Conservation (phyloP, 2,329 filamentous ascomycete genomes). For the Fusarium sp. region DNA sequence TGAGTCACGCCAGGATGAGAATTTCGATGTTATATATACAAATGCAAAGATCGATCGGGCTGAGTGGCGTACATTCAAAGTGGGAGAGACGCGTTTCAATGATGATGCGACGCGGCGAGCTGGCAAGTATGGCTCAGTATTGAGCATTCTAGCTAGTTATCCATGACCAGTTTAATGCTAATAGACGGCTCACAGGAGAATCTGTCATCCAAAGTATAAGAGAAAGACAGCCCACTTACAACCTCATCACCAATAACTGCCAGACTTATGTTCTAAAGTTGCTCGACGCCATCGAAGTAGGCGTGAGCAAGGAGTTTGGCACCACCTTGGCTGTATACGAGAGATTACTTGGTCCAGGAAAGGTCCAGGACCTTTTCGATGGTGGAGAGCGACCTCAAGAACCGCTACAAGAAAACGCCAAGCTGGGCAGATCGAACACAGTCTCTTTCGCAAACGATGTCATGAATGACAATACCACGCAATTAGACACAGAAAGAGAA, state of each 20-base stretch:
- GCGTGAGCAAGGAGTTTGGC: conserved; percentile 60
- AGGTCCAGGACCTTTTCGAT: conserved; percentile 61
- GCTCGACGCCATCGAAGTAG: conserved; percentile 63
- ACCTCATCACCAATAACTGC: conserved; percentile 68
- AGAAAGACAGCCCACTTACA: conserved; percentile 59
- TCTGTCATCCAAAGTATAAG: conserved; percentile 63
- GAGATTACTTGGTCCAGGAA: conserved; percentile 57
- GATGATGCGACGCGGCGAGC: conserved; percentile 61
- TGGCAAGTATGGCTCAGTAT: conserved; percentile 46
- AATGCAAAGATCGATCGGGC: conserved; percentile 57
- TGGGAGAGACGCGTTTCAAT: conserved; percentile 63
- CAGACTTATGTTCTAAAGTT: conserved; percentile 64
- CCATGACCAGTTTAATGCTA: background rate
- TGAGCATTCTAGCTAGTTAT: rapidly evolving
- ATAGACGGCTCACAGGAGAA: conserved; percentile 51
- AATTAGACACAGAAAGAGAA: conserved; percentile 56
- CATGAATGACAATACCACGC: conserved; percentile 63
- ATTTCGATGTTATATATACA: conserved; percentile 65
- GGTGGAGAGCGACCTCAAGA: conserved; percentile 41
- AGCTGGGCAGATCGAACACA: conserved; percentile 48
- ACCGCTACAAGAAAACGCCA: conserved; percentile 3
- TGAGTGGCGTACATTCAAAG: conserved; percentile 61
- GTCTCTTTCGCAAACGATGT: conserved; percentile 61
- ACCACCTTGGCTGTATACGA: conserved; percentile 64
- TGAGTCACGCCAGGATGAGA: conserved; percentile 55